phyloP scores from a whole-genome alignment of 306 rosid species.

The Medicago truncatula region DNA sequence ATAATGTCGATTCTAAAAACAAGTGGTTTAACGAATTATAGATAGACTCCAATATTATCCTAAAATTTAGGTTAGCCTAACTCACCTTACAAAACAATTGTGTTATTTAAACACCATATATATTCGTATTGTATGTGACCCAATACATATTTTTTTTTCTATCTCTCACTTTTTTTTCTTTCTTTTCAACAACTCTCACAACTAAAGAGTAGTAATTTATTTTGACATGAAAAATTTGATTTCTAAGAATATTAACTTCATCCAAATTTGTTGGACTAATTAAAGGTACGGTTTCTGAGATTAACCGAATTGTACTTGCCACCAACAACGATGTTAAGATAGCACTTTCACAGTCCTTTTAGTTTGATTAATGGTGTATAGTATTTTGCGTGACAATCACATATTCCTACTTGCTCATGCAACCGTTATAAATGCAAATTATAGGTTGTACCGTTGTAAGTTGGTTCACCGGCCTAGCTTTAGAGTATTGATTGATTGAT shows the following conservation, averaged over 20 bases:
- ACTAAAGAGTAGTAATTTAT: not conserved
- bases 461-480: conserved; percentile 31
- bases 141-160: too few species aligned
- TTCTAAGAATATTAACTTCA: too few species aligned
- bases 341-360: conserved; percentile 28
- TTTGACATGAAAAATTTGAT: not conserved
- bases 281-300: not conserved
- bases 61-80: too few species aligned
- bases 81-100: too few species aligned
- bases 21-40: too few species aligned
- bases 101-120: too few species aligned
- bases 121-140: too few species aligned
- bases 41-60: too few species aligned
- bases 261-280: conserved; percentile 17
- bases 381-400: conserved; percentile 42
- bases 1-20: too few species aligned
- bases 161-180: too few species aligned
- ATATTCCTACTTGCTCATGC: conserved; percentile 42
- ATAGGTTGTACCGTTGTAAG: not conserved
- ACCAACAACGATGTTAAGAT: conserved; percentile 23
- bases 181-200: too few species aligned
- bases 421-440: conserved; percentile 38
- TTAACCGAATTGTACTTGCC: conserved; percentile 14
- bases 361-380: not conserved
- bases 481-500: not conserved